Conservation (phyloP, 1,284 basidiomycete genomes). For the Cystobasidiaceae sp. region DNA sequence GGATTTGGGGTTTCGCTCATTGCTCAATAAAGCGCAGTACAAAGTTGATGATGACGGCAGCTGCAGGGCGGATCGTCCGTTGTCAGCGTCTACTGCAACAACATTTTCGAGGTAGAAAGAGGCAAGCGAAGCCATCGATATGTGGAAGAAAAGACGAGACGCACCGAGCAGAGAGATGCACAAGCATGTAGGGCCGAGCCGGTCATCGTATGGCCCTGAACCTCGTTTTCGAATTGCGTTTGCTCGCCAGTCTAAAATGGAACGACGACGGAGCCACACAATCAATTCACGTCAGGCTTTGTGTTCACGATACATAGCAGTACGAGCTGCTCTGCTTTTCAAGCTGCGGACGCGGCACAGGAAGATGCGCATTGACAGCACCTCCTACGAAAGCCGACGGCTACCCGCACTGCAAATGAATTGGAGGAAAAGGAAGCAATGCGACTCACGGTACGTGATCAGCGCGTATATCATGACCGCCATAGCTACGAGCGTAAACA, state of each 20-base stretch:
- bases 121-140: no score
- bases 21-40: constrained; percentile 52
- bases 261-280: no score
- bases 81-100: constrained; percentile 21
- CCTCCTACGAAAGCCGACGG: constrained; percentile 66
- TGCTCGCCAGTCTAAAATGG: constrained; percentile 96
- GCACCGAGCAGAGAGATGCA: constrained; percentile 76
- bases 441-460: constrained; percentile 49
- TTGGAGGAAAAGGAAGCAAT: no score
- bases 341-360: no score
- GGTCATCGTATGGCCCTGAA: constrained; percentile 93
- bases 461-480: constrained; percentile 89
- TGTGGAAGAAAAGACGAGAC: no score
- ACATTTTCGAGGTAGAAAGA: neutral
- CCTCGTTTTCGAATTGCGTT: constrained; percentile 85
- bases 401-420: neutral
- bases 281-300: no score
- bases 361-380: no score
- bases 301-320: no score
- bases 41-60: constrained; percentile 84
- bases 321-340: no score
- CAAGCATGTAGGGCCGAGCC: constrained; percentile 77
- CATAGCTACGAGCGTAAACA: constrained; percentile 91
- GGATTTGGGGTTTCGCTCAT: neutral
- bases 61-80: constrained; percentile 49